Evolutionary conservation across 2,329 filamentous ascomycete genomes (phyloP).

Genomic region (Fusarium camptoceras): DNA sequence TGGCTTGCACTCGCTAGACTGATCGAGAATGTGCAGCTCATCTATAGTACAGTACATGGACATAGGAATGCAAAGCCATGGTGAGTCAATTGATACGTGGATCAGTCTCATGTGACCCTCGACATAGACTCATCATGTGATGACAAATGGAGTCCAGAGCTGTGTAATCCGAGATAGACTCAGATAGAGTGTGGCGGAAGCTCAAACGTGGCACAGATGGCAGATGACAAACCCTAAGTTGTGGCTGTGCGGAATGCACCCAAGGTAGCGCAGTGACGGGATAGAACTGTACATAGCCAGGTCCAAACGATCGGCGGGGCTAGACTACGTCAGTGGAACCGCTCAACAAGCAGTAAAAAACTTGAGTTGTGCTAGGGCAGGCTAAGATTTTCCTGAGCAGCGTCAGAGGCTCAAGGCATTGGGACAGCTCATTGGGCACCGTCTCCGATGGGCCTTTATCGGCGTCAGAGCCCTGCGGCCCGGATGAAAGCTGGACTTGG

Average conservation of each 20-base stretch:
- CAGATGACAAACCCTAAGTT: conserved; percentile 37
- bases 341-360: conserved; percentile 30
- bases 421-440: conserved; percentile 34
- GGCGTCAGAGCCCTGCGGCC: conserved; percentile 34
- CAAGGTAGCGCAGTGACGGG: not conserved
- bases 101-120: conserved; percentile 35
- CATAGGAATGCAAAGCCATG: not conserved
- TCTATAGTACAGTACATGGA: conserved; percentile 1
- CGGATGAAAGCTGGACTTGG: conserved; percentile 29
- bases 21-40: conserved; percentile 11
- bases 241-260: conserved; percentile 41
- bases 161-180: conserved; percentile 1
- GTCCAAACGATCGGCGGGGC: conserved; percentile 37
- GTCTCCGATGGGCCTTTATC: conserved; percentile 23
- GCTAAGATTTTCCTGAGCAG: conserved; percentile 37
- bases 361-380: conserved; percentile 30
- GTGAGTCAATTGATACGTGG: conserved; percentile 34
- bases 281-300: not conserved
- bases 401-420: conserved; percentile 36
- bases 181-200: conserved; percentile 45
- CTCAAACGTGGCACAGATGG: conserved; percentile 5
- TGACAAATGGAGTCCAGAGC: conserved; percentile 10
- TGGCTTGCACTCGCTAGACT: conserved; percentile 17
- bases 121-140: conserved; percentile 43
- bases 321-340: conserved; percentile 45